phyloP scores from a whole-genome alignment of 2,329 filamentous ascomycete genomes.

The Scytalidium lignicola region DNA sequence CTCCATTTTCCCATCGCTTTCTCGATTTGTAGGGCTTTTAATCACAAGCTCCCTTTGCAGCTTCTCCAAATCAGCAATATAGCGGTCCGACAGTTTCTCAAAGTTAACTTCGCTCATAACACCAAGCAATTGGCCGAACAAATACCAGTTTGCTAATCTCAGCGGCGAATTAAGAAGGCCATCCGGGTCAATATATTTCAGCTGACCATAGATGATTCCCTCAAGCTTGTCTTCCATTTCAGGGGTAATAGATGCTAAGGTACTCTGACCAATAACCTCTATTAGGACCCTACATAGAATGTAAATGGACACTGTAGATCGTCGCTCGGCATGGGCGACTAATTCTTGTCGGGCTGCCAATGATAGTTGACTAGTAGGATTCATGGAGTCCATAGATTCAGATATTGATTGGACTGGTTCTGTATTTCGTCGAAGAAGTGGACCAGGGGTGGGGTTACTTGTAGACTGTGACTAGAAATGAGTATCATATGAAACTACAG shows the following conservation, averaged over 20 bases:
- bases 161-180: conserved; percentile 72
- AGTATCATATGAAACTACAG: conserved; percentile 12
- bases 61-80: conserved; percentile 72
- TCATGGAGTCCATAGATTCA: conserved; percentile 12
- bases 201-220: conserved; percentile 92
- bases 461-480: conserved; percentile 16
- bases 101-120: conserved; percentile 95
- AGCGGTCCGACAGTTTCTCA: conserved; percentile 73
- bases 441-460: conserved; percentile 13
- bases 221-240: conserved; percentile 95
- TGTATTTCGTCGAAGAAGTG: conserved; percentile 64
- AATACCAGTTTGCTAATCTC: conserved; percentile 89
- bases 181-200: conserved; percentile 83
- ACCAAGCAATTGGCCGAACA: conserved; percentile 89
- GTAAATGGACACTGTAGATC: conserved; percentile 92
- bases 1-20: conserved; percentile 77
- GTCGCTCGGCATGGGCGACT: conserved; percentile 75
- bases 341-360: conserved; percentile 57
- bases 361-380: conserved; percentile 16
- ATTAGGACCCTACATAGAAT: conserved; percentile 90
- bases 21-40: conserved; percentile 62
- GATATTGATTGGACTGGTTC: conserved; percentile 46
- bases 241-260: conserved; percentile 70
- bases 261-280: conserved; percentile 90
- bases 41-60: conserved; percentile 70